Evolutionary conservation across 441 rosid genomes (phyloP).

Genomic region (Brassica hybrid): DNA sequence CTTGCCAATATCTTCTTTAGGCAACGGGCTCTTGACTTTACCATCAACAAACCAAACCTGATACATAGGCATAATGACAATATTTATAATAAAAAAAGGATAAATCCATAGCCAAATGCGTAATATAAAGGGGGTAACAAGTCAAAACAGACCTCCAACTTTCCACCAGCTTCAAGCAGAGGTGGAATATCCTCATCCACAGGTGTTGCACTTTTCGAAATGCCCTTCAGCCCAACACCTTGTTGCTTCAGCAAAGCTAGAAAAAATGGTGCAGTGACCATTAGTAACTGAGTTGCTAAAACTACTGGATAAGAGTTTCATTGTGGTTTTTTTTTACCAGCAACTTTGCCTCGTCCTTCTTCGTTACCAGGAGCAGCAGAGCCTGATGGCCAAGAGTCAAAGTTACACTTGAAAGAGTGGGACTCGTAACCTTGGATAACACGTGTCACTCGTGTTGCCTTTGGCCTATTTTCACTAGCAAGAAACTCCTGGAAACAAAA

Average conservation of each 20-base stretch:
- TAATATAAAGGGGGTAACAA: neutral
- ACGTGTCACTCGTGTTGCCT: slow-evolving; percentile 76
- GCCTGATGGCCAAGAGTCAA: slow-evolving; percentile 97
- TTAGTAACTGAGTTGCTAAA: no score
- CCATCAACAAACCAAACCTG: slow-evolving; percentile 95
- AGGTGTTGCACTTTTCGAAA: no score
- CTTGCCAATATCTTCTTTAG: slow-evolving; percentile 92
- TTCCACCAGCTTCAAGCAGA: no score
- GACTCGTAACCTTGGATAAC: slow-evolving; percentile 97
- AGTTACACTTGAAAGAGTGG: slow-evolving; percentile 86
- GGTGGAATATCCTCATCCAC: no score
- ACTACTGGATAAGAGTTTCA: no score
- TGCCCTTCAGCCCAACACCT: no score
- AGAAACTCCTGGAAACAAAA: slow-evolving; percentile 72
- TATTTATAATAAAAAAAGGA: neutral
- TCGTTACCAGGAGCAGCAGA: slow-evolving; percentile 76
- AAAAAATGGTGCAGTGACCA: no score
- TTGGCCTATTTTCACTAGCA: slow-evolving; percentile 83
- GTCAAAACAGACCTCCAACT: no score
- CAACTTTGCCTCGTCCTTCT: slow-evolving; percentile 99
- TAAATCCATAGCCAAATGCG: slow-evolving; percentile 7
- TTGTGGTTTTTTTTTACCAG: slow-evolving; percentile 55
- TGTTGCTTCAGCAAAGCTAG: no score
- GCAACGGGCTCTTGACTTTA: slow-evolving; percentile 77
- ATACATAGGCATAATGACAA: slow-evolving; percentile 23